Conservation (phyloP, 2,329 filamentous ascomycete genomes). For the Neonectria punicea region DNA sequence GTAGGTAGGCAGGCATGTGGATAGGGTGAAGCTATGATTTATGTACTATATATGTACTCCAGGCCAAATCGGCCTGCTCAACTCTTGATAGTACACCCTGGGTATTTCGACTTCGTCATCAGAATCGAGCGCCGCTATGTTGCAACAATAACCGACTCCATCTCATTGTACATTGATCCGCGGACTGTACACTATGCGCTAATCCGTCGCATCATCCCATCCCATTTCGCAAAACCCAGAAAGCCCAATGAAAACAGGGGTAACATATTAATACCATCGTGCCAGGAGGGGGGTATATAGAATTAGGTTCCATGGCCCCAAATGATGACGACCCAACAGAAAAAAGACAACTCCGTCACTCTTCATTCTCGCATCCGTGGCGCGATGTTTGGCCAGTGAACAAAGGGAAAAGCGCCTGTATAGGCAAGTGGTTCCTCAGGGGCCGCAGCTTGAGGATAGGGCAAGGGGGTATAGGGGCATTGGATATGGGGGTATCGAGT, state of each 20-base stretch:
- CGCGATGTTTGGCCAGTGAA: conserved; percentile 29
- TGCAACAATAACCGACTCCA: conserved; percentile 17
- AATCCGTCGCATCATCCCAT: conserved; percentile 24
- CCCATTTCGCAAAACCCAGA: conserved; percentile 26
- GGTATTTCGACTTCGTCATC: conserved; percentile 14
- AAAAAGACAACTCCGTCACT: conserved; percentile 36
- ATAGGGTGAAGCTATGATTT: conserved; percentile 9
- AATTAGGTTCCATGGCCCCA: conserved; percentile 44
- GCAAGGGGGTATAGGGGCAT: neutral
- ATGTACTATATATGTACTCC: conserved; percentile 14
- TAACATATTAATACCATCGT: conserved; percentile 31
- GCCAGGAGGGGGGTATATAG: conserved; percentile 44
- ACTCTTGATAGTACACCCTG: conserved; percentile 9
- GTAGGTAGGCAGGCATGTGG: neutral
- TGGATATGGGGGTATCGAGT: conserved; percentile 37
- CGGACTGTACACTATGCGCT: neutral
- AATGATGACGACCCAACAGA: conserved; percentile 33
- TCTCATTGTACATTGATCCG: conserved; percentile 30
- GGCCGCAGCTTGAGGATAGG: conserved; percentile 33
- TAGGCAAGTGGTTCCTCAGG: conserved; percentile 41
- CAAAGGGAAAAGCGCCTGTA: conserved; percentile 37
- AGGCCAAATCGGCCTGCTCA: conserved; percentile 10
- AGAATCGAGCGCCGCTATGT: conserved; percentile 4
- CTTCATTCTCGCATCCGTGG: conserved; percentile 27
- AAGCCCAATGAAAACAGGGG: conserved; percentile 28